Evolutionary conservation across 257 asterid genomes (phyloP).

Genomic region (Linaria vulgaris): DNA sequence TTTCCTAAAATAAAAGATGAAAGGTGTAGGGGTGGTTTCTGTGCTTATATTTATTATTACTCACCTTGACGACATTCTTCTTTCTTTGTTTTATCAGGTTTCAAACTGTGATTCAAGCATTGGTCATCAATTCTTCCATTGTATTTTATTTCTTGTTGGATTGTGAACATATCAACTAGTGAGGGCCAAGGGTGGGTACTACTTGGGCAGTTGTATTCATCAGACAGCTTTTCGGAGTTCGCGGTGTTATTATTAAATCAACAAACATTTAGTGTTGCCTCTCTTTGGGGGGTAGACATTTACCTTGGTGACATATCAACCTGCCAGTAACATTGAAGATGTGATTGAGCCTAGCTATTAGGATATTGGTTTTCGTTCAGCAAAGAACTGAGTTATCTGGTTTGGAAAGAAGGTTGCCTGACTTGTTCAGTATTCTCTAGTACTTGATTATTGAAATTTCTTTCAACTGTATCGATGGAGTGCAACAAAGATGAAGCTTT

Average conservation of each 20-base stretch:
- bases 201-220: slow-evolving; percentile 26
- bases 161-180: slow-evolving; percentile 8
- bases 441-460: slow-evolving; percentile 11
- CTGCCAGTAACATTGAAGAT: slow-evolving; percentile 11
- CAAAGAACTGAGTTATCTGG: slow-evolving; percentile 5
- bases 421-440: neutral
- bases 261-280: slow-evolving; percentile 4
- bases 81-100: slow-evolving; percentile 26
- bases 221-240: slow-evolving; percentile 16
- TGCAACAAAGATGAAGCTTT: slow-evolving; percentile 73
- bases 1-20: neutral
- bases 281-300: neutral
- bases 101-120: slow-evolving; percentile 14
- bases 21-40: neutral
- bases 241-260: slow-evolving; percentile 21
- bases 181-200: slow-evolving; percentile 29
- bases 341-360: slow-evolving; percentile 20
- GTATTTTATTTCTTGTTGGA: slow-evolving; percentile 12
- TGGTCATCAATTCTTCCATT: slow-evolving; percentile 17
- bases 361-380: slow-evolving; percentile 5
- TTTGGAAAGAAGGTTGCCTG: slow-evolving; percentile 6
- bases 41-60: neutral
- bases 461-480: slow-evolving; percentile 46
- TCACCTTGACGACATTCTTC: slow-evolving; percentile 3
- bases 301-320: slow-evolving; percentile 5